phyloP scores from a whole-genome alignment of 148 eudicot species.

The Rhododendron ferrugineum region DNA sequence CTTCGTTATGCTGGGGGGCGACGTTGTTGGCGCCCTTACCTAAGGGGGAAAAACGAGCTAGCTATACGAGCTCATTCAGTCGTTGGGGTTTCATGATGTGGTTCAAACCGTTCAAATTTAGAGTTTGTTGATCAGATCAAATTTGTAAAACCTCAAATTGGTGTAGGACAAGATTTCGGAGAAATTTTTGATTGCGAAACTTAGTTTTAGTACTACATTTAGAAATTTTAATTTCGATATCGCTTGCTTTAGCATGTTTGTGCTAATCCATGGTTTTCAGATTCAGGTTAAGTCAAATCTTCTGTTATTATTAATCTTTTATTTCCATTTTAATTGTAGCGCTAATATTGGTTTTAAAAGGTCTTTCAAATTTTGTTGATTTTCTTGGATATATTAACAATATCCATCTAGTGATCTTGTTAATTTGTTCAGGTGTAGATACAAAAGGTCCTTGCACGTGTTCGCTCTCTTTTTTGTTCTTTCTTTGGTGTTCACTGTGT shows the following conservation, averaged over 20 bases:
- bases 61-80: neutral
- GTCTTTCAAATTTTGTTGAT: neutral
- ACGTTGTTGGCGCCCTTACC: neutral
- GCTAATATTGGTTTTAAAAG: no score
- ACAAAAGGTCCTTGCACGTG: neutral
- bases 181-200: neutral
- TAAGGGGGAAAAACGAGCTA: neutral
- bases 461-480: no score
- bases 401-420: neutral
- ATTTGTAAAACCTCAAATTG: neutral
- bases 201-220: neutral
- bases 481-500: no score
- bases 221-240: neutral
- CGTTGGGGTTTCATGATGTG: neutral
- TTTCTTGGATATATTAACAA: neutral
- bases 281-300: neutral
- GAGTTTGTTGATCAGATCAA: neutral
- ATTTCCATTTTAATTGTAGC: neutral
- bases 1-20: neutral
- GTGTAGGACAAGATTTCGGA: neutral
- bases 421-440: neutral
- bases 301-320: neutral
- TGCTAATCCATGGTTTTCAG: neutral
- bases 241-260: neutral
- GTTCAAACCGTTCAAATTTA: neutral